phyloP scores from a whole-genome alignment of 2,329 filamentous ascomycete genomes.

The Metarhizium album region DNA sequence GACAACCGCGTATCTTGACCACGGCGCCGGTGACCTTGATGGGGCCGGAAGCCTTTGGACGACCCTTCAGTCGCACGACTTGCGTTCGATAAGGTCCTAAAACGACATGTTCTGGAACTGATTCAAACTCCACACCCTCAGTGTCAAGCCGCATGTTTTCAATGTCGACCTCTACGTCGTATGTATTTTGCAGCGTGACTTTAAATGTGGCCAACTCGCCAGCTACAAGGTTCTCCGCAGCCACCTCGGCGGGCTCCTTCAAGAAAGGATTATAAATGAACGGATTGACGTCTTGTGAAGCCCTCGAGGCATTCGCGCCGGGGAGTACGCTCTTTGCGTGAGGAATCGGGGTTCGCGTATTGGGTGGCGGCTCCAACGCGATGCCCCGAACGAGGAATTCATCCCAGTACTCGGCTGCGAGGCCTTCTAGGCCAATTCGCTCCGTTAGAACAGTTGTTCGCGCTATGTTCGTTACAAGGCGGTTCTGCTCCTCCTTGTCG shows the following conservation, averaged over 20 bases:
- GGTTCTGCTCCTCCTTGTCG: slow-evolving; percentile 70
- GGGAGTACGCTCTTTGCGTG: slow-evolving; percentile 48
- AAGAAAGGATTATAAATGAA: slow-evolving; percentile 95
- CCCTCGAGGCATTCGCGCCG: slow-evolving; percentile 35
- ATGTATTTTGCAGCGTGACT: slow-evolving; percentile 85
- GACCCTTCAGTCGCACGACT: slow-evolving; percentile 59
- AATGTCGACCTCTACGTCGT: slow-evolving; percentile 84
- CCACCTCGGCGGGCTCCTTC: slow-evolving; percentile 50
- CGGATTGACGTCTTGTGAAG: slow-evolving; percentile 59
- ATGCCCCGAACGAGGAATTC: slow-evolving; percentile 80
- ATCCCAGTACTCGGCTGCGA: slow-evolving; percentile 90
- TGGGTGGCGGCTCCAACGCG: slow-evolving; percentile 53
- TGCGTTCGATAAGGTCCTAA: slow-evolving; percentile 79
- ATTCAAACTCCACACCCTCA: slow-evolving; percentile 62
- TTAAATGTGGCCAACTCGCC: slow-evolving; percentile 68
- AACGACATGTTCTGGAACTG: slow-evolving; percentile 50
- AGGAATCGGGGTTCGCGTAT: slow-evolving; percentile 51
- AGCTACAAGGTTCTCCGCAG: slow-evolving; percentile 62
- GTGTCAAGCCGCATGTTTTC: slow-evolving; percentile 68
- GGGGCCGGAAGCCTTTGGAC: slow-evolving; percentile 54
- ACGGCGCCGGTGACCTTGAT: slow-evolving; percentile 68
- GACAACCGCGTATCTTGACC: slow-evolving; percentile 71
- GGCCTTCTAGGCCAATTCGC: slow-evolving; percentile 57
- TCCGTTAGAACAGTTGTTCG: slow-evolving; percentile 71
- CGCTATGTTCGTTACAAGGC: slow-evolving; percentile 74